phyloP scores from a whole-genome alignment of 2,329 filamentous ascomycete species.

The Macrophomina phaseolina region DNA sequence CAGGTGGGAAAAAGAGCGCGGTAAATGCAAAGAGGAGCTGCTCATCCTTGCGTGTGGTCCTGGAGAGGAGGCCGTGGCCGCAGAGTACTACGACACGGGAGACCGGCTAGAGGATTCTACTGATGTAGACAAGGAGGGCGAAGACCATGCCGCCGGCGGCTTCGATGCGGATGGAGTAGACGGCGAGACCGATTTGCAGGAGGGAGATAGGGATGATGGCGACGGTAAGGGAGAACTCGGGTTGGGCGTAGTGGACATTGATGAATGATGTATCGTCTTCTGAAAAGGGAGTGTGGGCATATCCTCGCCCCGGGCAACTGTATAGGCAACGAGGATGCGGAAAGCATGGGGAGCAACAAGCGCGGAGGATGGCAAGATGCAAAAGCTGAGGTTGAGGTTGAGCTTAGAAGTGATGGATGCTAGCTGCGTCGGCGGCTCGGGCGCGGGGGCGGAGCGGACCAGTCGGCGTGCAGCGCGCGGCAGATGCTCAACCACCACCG shows the following conservation, averaged over 20 bases:
- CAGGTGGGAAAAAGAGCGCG: slow-evolving; percentile 26
- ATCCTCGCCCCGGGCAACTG: neutral
- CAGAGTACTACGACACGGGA: slow-evolving; percentile 33
- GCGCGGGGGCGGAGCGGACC: neutral
- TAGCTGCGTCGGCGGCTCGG: too few species aligned
- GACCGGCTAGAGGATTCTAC: slow-evolving; percentile 32
- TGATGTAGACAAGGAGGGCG: slow-evolving; percentile 30
- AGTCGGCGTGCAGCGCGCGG: slow-evolving; percentile 1
- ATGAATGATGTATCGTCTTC: slow-evolving; percentile 30
- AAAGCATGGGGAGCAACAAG: too few species aligned
- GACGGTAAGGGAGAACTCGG: slow-evolving; percentile 34
- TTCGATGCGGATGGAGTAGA: slow-evolving; percentile 33
- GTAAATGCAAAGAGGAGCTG: slow-evolving; percentile 33
- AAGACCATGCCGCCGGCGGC: slow-evolving; percentile 28
- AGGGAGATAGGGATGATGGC: slow-evolving; percentile 33
- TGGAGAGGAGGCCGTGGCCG: slow-evolving; percentile 23
- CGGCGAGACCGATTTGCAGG: slow-evolving; percentile 27
- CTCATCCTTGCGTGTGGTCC: slow-evolving; percentile 32
- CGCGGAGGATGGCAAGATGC: too few species aligned
- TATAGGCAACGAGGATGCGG: neutral
- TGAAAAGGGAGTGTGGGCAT: slow-evolving; percentile 28
- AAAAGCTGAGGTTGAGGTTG: too few species aligned
- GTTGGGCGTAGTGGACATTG: slow-evolving; percentile 33
- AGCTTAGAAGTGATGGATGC: too few species aligned
- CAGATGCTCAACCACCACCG: slow-evolving; percentile 6